Base-by-base conservation (phyloP, 305 asterid genomes). In the Lippia alba region DNA sequence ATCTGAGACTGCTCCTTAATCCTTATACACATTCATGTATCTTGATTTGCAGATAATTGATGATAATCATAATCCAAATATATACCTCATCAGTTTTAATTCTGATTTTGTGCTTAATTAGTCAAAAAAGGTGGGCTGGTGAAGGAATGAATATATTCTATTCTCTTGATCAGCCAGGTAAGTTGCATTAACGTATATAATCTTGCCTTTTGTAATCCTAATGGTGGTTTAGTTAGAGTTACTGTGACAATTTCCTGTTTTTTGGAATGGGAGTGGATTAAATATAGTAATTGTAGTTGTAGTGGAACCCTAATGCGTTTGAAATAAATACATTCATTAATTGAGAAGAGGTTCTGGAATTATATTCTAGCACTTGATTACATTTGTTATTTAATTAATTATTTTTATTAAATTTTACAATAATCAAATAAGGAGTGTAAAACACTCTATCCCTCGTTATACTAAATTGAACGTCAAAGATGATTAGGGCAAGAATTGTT, bases 61-160 rank as follows among this genome's bases (percentile, higher is more conserved):
- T 24, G 30, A 24, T 65, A 71, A 69, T 78, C 79, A 78, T 60
- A 67, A 67, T 67, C 69, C 74, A 9, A n/a, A 20, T 51, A 51
- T 16, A 14, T 6, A 40, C 55, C 24, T 46, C 16, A 30, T 36
- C 15, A 60, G 24, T 24, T 68, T 51, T 62, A 24, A 24, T 51
- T 20, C 67, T 15, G 63, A 72, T 64, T 80, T 70, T 70, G 60
- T 56, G 24, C 14, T 74, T 77, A 8, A 24, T 24, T 24, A 73
- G 84, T 80, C 79, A 80, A 80, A 66, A 77, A 59, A 73, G 62
- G 80, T 74, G 82, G 72, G 80, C 82, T 66, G 74, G 45, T 61
- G 66, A 74, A 61, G 56, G 45, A 66, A 74, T 77, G 84, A 66
- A 80, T 80, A 76, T 77, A 77, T 80, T 70, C 82, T 74, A 12